Conservation (phyloP, 1,139 yeast genomes). For the Sugiyamaella paludigena region DNA sequence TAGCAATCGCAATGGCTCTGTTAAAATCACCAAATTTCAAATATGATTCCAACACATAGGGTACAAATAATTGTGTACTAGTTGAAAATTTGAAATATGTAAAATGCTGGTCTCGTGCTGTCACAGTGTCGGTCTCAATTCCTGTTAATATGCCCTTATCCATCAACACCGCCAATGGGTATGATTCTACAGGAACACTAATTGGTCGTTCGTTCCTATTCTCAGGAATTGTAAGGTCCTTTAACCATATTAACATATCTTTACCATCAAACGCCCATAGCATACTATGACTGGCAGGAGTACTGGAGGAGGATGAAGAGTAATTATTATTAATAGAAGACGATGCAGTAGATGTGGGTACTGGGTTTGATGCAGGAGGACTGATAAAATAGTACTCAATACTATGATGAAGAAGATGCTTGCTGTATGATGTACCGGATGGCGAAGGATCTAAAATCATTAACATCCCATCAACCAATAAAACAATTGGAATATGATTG, state of each 20-base stretch:
- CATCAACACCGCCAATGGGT: slow-evolving; percentile 42
- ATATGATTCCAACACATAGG: slow-evolving; percentile 37
- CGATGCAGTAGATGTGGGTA: not conserved
- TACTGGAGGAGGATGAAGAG: too few relatives aligned
- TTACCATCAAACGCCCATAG: slow-evolving; percentile 46
- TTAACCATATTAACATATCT: slow-evolving; percentile 37
- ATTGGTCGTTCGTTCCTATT: slow-evolving; percentile 3
- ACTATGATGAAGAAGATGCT: slow-evolving; percentile 29
- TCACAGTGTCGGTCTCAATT: slow-evolving; percentile 39
- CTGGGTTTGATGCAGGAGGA: slow-evolving; percentile 15
- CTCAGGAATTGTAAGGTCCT: slow-evolving; percentile 15
- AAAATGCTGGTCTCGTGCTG: slow-evolving; percentile 36
- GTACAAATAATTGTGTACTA: slow-evolving; percentile 40
- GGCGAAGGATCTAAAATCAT: slow-evolving; percentile 27
- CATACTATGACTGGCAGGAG: slow-evolving; percentile 21
- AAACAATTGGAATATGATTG: slow-evolving; percentile 22
- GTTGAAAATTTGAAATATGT: slow-evolving; percentile 38
- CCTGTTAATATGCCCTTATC: slow-evolving; percentile 43
- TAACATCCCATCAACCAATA: slow-evolving; percentile 39
- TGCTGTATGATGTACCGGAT: slow-evolving; percentile 18
- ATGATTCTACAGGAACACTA: slow-evolving; percentile 37
- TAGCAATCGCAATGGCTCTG: slow-evolving; percentile 37
- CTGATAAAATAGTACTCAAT: slow-evolving; percentile 32
- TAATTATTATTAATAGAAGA: slow-evolving; percentile 16
- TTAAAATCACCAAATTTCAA: slow-evolving; percentile 27